Evolutionary conservation across 2,329 filamentous ascomycete species (phyloP).

Genomic region (Fusarium scirpi): DNA sequence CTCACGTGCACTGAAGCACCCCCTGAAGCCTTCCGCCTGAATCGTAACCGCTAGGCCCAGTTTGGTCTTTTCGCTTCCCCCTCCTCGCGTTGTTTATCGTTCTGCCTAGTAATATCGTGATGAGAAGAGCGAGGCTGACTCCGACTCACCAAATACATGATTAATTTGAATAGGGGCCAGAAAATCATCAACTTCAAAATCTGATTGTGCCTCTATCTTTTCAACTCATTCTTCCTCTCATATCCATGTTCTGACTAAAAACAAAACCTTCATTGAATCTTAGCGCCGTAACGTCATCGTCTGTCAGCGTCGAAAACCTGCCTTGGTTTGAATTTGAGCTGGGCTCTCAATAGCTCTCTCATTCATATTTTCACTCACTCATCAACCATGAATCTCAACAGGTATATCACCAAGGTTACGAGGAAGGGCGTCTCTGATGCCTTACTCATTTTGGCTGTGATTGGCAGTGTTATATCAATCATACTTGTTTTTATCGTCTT

Average conservation of each 20-base stretch:
- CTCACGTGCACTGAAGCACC: constrained; percentile 20
- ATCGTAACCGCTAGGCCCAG: constrained; percentile 22
- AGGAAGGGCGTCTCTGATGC: constrained; percentile 31
- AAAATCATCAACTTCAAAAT: constrained; percentile 9
- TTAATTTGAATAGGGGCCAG: constrained; percentile 30
- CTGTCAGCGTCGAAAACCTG: constrained; percentile 1
- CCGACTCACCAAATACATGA: constrained; percentile 14
- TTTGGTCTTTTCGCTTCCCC: constrained; percentile 15
- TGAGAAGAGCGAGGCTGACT: constrained; percentile 29
- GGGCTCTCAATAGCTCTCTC: constrained; percentile 16
- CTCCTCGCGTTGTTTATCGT: constrained; percentile 27
- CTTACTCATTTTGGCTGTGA: constrained; percentile 37
- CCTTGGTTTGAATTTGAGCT: constrained; percentile 4
- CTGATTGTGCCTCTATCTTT: neutral
- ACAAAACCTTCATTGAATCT: neutral
- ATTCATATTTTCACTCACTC: neutral
- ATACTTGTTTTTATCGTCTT: constrained; percentile 37
- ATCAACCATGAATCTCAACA: constrained; percentile 29
- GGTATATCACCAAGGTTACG: constrained; percentile 27
- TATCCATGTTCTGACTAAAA: neutral
- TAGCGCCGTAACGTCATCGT: constrained; percentile 19
- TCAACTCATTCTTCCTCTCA: neutral
- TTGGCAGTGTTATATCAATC: constrained; percentile 39
- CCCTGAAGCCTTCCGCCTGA: constrained; percentile 19
- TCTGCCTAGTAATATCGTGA: constrained; percentile 32